phyloP scores from a whole-genome alignment of 2,329 filamentous ascomycete genomes.

The Penicillium occitanis region DNA sequence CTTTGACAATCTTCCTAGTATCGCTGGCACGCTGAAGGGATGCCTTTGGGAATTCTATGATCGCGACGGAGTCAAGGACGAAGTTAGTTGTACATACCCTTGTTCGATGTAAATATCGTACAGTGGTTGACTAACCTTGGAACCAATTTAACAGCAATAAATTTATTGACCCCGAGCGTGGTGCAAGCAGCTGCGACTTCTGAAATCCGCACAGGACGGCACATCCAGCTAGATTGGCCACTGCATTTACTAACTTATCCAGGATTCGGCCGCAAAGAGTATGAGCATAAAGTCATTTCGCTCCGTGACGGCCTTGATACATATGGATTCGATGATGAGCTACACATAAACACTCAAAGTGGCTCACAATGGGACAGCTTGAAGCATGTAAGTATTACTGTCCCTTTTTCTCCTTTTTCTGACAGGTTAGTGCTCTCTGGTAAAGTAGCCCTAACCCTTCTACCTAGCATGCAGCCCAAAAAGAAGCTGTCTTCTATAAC shows the following conservation, averaged over 20 bases:
- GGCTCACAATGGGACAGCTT: neutral
- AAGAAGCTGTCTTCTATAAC: too few relatives aligned
- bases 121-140: neutral
- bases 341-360: neutral
- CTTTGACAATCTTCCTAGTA: neutral
- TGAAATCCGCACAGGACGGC: neutral
- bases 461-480: neutral
- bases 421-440: too few relatives aligned
- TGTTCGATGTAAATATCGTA: neutral
- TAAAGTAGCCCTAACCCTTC: neutral
- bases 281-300: neutral
- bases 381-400: neutral
- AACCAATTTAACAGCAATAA: neutral
- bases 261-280: neutral
- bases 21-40: neutral
- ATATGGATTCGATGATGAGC: neutral
- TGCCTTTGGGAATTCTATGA: neutral
- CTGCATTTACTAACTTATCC: neutral
- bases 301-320: neutral
- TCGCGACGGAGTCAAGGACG: neutral
- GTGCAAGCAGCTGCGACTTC: neutral
- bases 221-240: neutral
- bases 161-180: neutral
- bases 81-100: neutral
- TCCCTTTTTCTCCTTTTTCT: too few relatives aligned